These are phyloP conservation scores for Aphanoascus verrucosus DNA, from an alignment of 2,329 filamentous ascomycete species.

Conservation along the genomic window DNA sequence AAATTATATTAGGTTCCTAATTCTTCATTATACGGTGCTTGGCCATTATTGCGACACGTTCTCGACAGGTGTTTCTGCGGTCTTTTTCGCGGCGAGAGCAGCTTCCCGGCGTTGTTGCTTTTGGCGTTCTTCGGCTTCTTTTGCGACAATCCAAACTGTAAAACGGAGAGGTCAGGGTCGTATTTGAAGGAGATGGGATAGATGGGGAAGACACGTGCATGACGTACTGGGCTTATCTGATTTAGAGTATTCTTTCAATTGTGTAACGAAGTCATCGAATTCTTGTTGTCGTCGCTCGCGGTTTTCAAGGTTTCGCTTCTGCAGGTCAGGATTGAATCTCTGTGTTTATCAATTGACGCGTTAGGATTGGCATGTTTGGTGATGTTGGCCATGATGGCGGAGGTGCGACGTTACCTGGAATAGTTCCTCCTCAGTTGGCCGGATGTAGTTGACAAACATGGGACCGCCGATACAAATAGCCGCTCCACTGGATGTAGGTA, in stretches of 20 bases:
- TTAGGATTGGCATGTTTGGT: no score
- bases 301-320: constrained; percentile 72
- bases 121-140: constrained; percentile 29
- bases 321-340: constrained; percentile 89
- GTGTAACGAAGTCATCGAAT: constrained; percentile 75
- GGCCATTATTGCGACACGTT: background rate
- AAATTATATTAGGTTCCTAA: no score
- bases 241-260: constrained; percentile 80
- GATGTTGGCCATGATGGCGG: background rate
- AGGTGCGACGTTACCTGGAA: constrained; percentile 45
- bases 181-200: no score
- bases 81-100: constrained; percentile 14
- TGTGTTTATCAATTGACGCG: constrained; percentile 25
- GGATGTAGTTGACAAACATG: constrained; percentile 60
- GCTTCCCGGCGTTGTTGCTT: constrained; percentile 22
- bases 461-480: constrained; percentile 72
- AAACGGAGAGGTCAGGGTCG: background rate
- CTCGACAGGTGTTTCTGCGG: background rate
- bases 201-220: no score
- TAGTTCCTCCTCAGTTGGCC: constrained; percentile 80
- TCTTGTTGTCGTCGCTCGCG: constrained; percentile 67
- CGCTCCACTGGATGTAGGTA: constrained; percentile 47
- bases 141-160: constrained; percentile 28
- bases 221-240: constrained; percentile 77
- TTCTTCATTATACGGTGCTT: no score